Evolutionary conservation across 805 yeast species (phyloP).

Genomic region (Sugiyamaella floridensis): DNA sequence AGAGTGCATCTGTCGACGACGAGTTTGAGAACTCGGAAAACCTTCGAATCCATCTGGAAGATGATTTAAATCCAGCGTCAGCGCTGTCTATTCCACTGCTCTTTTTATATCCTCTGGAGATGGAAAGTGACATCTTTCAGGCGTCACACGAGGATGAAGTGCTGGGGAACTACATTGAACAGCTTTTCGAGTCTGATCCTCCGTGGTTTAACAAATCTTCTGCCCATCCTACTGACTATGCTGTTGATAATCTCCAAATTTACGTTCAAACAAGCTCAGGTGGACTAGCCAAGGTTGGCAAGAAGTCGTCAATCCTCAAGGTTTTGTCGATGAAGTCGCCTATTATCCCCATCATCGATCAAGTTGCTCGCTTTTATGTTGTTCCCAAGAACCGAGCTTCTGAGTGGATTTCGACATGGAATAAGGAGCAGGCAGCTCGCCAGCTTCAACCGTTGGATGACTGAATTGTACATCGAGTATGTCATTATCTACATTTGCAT

Average conservation of each 20-base stretch:
- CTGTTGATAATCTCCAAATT: slow-evolving; percentile 53
- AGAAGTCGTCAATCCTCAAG: slow-evolving; percentile 57
- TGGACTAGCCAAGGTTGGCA: slow-evolving; percentile 81
- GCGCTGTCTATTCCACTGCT: slow-evolving; percentile 77
- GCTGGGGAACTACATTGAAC: slow-evolving; percentile 52
- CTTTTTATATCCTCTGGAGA: slow-evolving; percentile 72
- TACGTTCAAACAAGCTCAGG: slow-evolving; percentile 79
- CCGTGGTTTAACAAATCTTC: slow-evolving; percentile 57
- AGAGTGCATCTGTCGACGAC: slow-evolving; percentile 38
- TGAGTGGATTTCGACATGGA: slow-evolving; percentile 48
- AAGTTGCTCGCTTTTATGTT: slow-evolving; percentile 60
- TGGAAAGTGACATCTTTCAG: slow-evolving; percentile 77
- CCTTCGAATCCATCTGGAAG: slow-evolving; percentile 21
- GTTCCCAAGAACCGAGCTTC: slow-evolving; percentile 67
- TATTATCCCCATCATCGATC: slow-evolving; percentile 70
- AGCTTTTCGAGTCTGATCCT: slow-evolving; percentile 58
- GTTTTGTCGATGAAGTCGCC: slow-evolving; percentile 59
- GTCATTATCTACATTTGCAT: not conserved
- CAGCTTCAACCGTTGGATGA: not conserved
- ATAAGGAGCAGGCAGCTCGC: slow-evolving; percentile 22
- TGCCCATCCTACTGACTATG: slow-evolving; percentile 50
- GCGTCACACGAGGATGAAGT: slow-evolving; percentile 68
- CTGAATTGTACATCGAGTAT: not conserved
- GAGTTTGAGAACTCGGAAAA: slow-evolving; percentile 45
- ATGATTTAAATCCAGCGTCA: slow-evolving; percentile 42